Evolutionary conservation across 2,329 filamentous ascomycete species (phyloP).

Genomic region (Trichoderma citrinoviride): DNA sequence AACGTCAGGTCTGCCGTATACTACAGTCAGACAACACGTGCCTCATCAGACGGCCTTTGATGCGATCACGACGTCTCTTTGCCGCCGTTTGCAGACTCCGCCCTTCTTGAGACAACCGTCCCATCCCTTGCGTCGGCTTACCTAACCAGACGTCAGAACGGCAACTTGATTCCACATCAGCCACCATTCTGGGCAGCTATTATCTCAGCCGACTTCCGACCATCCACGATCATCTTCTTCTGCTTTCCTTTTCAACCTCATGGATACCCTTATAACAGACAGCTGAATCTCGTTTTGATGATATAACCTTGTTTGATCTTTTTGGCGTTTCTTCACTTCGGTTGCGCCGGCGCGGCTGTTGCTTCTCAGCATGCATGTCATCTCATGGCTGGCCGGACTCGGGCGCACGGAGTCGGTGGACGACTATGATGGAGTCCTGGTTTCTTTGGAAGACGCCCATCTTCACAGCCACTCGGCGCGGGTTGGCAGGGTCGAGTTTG

Average conservation of each 20-base stretch:
- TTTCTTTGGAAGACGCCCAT: constrained; percentile 56
- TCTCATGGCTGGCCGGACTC: constrained; percentile 34
- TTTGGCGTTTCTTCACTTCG: not conserved
- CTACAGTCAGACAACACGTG: not conserved
- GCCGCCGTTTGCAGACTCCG: constrained; percentile 10
- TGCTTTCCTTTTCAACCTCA: not conserved
- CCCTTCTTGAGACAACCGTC: not conserved
- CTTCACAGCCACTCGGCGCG: constrained; percentile 54
- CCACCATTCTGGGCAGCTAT: not conserved
- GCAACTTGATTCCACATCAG: constrained; percentile 19
- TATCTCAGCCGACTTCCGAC: constrained; percentile 1
- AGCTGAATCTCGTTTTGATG: not conserved
- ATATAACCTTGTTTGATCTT: not conserved
- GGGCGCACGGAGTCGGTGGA: constrained; percentile 45
- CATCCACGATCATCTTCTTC: not conserved
- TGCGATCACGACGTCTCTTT: not conserved
- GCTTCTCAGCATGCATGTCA: constrained; percentile 28
- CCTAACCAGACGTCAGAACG: constrained; percentile 12
- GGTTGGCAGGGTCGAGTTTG: constrained; percentile 44
- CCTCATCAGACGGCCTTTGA: constrained; percentile 1
- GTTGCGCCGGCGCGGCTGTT: constrained; percentile 21
- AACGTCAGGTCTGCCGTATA: not conserved
- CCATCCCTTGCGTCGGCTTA: constrained; percentile 16
- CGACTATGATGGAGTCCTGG: constrained; percentile 51
- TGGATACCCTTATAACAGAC: not conserved